Conservation (phyloP, 257 asterid species). For the Solanum ossicruentum region DNA sequence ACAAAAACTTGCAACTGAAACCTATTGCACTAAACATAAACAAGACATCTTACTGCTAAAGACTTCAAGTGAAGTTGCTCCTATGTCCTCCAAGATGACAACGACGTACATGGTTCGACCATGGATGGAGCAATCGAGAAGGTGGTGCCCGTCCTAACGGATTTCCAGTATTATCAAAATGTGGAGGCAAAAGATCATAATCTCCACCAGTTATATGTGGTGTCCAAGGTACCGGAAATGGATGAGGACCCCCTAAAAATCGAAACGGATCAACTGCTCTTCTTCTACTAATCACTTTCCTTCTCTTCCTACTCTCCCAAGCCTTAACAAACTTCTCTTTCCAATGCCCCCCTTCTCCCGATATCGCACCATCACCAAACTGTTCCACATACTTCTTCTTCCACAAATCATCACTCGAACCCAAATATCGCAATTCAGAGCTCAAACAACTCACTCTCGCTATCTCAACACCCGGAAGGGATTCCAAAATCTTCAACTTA, state of each 20-base stretch:
- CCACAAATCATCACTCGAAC: slow-evolving; percentile 72
- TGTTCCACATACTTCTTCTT: slow-evolving; percentile 43
- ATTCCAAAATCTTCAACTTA: slow-evolving; percentile 57
- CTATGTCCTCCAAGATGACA: slow-evolving; percentile 25
- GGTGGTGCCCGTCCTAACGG: not conserved
- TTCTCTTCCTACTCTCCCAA: slow-evolving; percentile 21
- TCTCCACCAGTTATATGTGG: slow-evolving; percentile 38
- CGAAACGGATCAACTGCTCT: not conserved
- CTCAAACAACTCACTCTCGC: slow-evolving; percentile 53
- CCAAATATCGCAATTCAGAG: slow-evolving; percentile 46
- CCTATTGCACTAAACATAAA: not conserved
- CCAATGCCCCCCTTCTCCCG: slow-evolving; percentile 35
- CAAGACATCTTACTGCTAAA: not conserved
- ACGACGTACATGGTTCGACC: slow-evolving; percentile 17
- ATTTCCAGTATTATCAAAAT: not conserved
- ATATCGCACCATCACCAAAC: slow-evolving; percentile 14
- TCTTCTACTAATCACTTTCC: slow-evolving; percentile 1
- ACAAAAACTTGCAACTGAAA: not conserved
- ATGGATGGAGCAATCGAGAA: not conserved
- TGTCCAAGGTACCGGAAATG: not conserved
- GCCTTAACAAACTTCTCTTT: slow-evolving; percentile 36
- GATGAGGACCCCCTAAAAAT: slow-evolving; percentile 2
- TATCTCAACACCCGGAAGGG: slow-evolving; percentile 49
- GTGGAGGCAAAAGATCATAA: slow-evolving; percentile 12
- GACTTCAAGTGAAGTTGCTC: not conserved